Evolutionary conservation across 2,329 filamentous ascomycete genomes (phyloP).

Genomic region (Colletotrichum scovillei): DNA sequence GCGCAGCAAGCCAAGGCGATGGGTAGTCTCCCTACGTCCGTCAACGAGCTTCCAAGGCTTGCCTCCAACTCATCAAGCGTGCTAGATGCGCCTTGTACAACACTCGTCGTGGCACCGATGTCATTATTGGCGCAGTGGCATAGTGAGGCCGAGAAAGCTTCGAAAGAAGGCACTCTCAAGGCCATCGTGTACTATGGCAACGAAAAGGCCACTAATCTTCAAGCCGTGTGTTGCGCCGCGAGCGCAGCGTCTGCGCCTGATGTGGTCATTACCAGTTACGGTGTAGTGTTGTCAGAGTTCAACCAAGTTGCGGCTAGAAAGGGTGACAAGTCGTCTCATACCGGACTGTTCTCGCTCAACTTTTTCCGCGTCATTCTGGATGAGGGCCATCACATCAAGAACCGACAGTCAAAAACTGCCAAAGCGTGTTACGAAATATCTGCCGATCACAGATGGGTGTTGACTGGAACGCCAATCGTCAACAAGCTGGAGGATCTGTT

Average conservation of each 20-base stretch:
- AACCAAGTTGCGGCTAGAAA: slow-evolving; percentile 76
- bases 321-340: slow-evolving; percentile 72
- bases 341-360: slow-evolving; percentile 88
- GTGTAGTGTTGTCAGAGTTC: slow-evolving; percentile 90
- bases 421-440: slow-evolving; percentile 93
- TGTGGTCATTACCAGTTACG: slow-evolving; percentile 94
- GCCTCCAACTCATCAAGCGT: slow-evolving; percentile 67
- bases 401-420: slow-evolving; percentile 89
- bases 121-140: slow-evolving; percentile 97
- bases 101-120: slow-evolving; percentile 95
- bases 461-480: slow-evolving; percentile 97
- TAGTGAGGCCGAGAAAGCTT: slow-evolving; percentile 92
- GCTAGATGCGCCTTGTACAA: slow-evolving; percentile 84
- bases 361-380: slow-evolving; percentile 97
- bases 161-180: slow-evolving; percentile 83
- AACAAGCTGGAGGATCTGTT: slow-evolving; percentile 96
- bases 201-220: slow-evolving; percentile 84
- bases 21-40: slow-evolving; percentile 48
- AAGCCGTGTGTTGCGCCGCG: slow-evolving; percentile 79
- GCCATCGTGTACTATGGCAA: slow-evolving; percentile 91
- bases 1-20: slow-evolving; percentile 51
- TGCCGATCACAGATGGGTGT: slow-evolving; percentile 88
- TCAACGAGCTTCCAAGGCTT: slow-evolving; percentile 73
- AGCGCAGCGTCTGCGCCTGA: slow-evolving; percentile 85
- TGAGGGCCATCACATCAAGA: slow-evolving; percentile 95